Percentiles rank a stretch among this genome's conserved stretches.
phyloP scores from a whole-genome alignment of 441 rosid species.

The Capsella rubella region DNA sequence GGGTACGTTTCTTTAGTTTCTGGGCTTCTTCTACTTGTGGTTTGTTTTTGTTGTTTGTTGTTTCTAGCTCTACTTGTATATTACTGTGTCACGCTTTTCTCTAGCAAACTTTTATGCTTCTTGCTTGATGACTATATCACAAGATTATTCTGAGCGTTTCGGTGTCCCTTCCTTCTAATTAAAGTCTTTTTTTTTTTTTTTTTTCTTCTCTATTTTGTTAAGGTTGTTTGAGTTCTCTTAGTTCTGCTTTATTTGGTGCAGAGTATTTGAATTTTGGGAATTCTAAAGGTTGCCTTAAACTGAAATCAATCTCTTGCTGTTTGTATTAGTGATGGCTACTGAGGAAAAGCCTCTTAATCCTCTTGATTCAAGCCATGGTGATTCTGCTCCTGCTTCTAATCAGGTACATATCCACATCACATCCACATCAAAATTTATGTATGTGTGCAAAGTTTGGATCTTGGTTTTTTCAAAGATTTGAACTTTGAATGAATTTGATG shows the following conservation, averaged over 20 bases:
- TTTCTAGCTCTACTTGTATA: background rate
- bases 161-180: conserved; percentile 23
- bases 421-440: background rate
- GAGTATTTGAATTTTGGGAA: conserved; percentile 9
- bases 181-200: conserved; percentile 20
- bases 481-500: conserved; percentile 10
- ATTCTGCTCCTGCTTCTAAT: conserved; percentile 30
- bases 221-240: conserved; percentile 15
- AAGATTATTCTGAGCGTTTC: conserved; percentile 9
- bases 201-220: background rate
- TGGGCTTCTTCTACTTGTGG: conserved; percentile 30
- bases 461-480: background rate
- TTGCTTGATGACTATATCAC: background rate
- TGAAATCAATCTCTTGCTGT: conserved; percentile 25
- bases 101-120: conserved; percentile 24
- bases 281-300: conserved; percentile 4
- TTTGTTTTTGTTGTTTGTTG: conserved; percentile 15
- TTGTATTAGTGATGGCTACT: conserved; percentile 36
- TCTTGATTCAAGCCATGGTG: conserved; percentile 34
- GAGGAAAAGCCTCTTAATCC: conserved; percentile 42
- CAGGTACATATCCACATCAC: conserved; percentile 32
- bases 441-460: conserved; percentile 3
- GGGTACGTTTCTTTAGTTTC: conserved; percentile 29
- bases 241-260: conserved; percentile 9
- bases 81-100: conserved; percentile 41